Base-by-base conservation (phyloP, 768 basidiomycete species). In the Sistotremastrum niveocremeum region DNA sequence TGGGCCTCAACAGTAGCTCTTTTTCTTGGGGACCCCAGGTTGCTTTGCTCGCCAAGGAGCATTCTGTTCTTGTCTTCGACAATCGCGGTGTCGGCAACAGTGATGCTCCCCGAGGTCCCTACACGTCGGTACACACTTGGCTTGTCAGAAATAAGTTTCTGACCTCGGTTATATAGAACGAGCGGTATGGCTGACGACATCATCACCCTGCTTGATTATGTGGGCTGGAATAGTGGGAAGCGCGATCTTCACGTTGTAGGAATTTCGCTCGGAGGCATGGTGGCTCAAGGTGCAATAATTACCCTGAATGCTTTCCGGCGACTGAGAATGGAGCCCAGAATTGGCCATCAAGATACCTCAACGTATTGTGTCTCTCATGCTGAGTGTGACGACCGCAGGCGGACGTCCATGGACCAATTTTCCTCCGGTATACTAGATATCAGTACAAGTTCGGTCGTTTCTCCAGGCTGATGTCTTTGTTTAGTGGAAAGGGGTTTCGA, bases 81-180 rank as follows among this genome's bases (percentile, higher is more conserved):
- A 88, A 90, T 58, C 72, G 87, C 34, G 87, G 87, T 1, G 84
- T 84, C 5, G 87, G 87, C 5, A 73, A 84, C 58, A 84, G 80
- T 32, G 74, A 69, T 4, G 67, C 74, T 37, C 85, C 85, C 0
- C 61, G 66, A 39, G 87, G 85, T 1, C 84, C 84, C 1, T 89
- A 88, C 62, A 72, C 81, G 84, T 87, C 55, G 48, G 75, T 67
- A 30, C 33, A n/a, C n/a, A 9, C 29, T n/a, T 37, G 1, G 5
- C 10, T 2, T 6, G 34, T 29, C 41, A 54, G 12, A 55, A 42
- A 32, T 4, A 10, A 4, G 10, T 37, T 41, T 4, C 3, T 39
- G 10, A 9, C 8, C 7, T 35, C 45, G 36, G 41, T 32, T 0
- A 38, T 41, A 20, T 42, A 86, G 84, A 33, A 83, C 85, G 9